A percentile compares a stretch with the other conserved stretches of the same genome.
Conservation (phyloP, 805 yeast genomes). For the Jamesozyma piceae region DNA sequence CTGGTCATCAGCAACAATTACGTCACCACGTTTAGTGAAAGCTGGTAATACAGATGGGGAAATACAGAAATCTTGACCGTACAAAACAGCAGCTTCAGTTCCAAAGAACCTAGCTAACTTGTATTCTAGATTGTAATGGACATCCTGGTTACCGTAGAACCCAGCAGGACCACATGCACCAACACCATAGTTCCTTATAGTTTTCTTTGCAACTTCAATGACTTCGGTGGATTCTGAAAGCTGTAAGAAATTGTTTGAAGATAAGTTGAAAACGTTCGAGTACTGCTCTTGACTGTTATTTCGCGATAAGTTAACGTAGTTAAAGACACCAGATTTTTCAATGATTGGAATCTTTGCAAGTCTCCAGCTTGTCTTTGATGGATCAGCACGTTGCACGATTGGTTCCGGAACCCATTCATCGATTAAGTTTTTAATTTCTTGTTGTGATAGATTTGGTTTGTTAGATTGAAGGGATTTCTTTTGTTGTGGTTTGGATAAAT, state of each 20-base stretch:
- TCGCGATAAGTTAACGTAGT: conserved; percentile 21
- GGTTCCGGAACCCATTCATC: conserved; percentile 93
- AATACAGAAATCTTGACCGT: conserved; percentile 88
- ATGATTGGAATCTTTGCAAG: conserved; percentile 55
- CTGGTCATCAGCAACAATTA: conserved; percentile 77
- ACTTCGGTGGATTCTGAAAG: conserved; percentile 43
- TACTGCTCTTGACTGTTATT: conserved; percentile 24
- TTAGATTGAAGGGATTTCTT: conserved; percentile 69
- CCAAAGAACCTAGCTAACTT: conserved; percentile 68
- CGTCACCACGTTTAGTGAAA: conserved; percentile 90
- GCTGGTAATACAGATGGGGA: conserved; percentile 86
- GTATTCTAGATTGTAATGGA: conserved; percentile 70
- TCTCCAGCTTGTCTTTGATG: conserved; percentile 38
- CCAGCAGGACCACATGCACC: conserved; percentile 99
- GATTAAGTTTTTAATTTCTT: conserved; percentile 72
- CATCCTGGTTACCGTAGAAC: conserved; percentile 91
- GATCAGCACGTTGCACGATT: conserved; percentile 34
- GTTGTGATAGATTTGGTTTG: conserved; percentile 46
- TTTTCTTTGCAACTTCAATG: conserved; percentile 43
- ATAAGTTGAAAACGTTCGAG: conserved; percentile 48
- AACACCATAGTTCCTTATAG: conserved; percentile 70
- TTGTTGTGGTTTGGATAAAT: conserved; percentile 58
- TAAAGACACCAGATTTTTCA: conserved; percentile 41
- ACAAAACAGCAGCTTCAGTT: conserved; percentile 68
- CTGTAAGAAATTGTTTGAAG: conserved; percentile 63